A percentile compares a stretch with the other conserved stretches of the same genome.
Conservation (phyloP, 208 protist genomes). For the Wallacemonas rigidus region DNA sequence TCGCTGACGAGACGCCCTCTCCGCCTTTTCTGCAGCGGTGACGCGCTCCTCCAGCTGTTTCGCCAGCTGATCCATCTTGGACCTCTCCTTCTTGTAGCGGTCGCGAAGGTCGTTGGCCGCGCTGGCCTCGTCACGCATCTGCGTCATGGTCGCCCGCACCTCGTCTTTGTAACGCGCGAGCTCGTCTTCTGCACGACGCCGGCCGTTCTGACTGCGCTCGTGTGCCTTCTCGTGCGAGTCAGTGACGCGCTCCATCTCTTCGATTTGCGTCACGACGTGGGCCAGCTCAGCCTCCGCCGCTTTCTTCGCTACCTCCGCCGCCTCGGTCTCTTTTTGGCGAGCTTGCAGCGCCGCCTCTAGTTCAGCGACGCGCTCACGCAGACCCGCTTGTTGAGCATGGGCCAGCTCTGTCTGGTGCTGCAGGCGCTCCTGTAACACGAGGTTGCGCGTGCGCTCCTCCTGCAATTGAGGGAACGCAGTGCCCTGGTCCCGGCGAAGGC, state of each 20-base stretch:
- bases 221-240: constrained; percentile 45
- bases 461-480: constrained; percentile 40
- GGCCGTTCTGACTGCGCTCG: constrained; percentile 31
- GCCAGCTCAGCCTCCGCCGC: constrained; percentile 22
- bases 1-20: constrained; percentile 40
- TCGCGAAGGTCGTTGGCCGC: constrained; percentile 43
- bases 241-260: constrained; percentile 27
- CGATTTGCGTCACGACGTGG: constrained; percentile 20
- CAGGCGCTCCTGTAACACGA: constrained; percentile 58
- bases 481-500: constrained; percentile 52
- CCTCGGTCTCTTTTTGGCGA: constrained; percentile 23
- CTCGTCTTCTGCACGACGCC: constrained; percentile 28
- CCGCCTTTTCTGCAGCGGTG: constrained; percentile 30
- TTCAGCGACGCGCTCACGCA: constrained; percentile 30
- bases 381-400: constrained; percentile 24
- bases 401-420: constrained; percentile 47
- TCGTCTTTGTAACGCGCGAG: constrained; percentile 32
- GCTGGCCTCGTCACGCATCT: constrained; percentile 36
- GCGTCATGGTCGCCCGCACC: constrained; percentile 28
- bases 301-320: constrained; percentile 23
- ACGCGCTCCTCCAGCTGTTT: constrained; percentile 49
- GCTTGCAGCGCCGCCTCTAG: constrained; percentile 24
- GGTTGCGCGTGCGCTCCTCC: constrained; percentile 41
- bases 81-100: constrained; percentile 62
- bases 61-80: constrained; percentile 58